These are phyloP conservation scores for Aspergillus mulundensis DNA, from an alignment of 495 filamentous ascomycete genomes.

Conservation along the genomic window DNA sequence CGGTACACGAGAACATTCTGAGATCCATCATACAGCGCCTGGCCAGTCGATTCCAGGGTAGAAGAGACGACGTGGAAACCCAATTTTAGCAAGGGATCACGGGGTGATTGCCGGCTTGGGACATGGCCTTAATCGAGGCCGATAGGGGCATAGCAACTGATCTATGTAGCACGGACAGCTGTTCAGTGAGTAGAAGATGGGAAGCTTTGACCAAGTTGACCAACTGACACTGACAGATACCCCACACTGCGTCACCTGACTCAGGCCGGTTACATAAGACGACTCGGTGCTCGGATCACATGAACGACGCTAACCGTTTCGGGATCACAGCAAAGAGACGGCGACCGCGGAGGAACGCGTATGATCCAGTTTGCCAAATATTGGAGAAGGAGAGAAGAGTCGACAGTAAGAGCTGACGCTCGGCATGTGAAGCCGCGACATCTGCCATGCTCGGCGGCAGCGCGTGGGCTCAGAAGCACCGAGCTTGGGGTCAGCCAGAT, in stretches of 20 bases:
- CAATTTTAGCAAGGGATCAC: too few relatives aligned
- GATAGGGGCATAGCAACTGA: too few relatives aligned
- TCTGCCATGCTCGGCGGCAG: constrained; percentile 20
- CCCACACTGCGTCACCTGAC: neutral
- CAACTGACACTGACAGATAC: neutral
- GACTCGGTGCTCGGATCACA: neutral
- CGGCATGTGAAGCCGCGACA: constrained; percentile 41
- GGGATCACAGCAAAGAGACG: neutral
- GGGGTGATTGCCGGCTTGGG: too few relatives aligned
- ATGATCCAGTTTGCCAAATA: neutral
- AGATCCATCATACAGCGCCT: too few relatives aligned
- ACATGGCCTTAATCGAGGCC: too few relatives aligned
- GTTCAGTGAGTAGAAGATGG: too few relatives aligned
- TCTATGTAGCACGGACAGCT: too few relatives aligned
- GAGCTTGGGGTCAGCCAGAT: constrained; percentile 30
- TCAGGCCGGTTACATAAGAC: neutral
- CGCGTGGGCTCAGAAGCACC: constrained; percentile 23
- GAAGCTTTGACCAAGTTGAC: too few relatives aligned
- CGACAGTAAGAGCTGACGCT: neutral
- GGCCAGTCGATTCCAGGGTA: too few relatives aligned
- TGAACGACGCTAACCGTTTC: neutral
- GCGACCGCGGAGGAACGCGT: neutral
- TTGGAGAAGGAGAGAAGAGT: neutral
- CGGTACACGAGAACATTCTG: too few relatives aligned
- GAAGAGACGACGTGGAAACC: too few relatives aligned